These are phyloP conservation scores for Agrostemma githago DNA, from an alignment of 148 eudicot genomes.

Conservation along the genomic window DNA sequence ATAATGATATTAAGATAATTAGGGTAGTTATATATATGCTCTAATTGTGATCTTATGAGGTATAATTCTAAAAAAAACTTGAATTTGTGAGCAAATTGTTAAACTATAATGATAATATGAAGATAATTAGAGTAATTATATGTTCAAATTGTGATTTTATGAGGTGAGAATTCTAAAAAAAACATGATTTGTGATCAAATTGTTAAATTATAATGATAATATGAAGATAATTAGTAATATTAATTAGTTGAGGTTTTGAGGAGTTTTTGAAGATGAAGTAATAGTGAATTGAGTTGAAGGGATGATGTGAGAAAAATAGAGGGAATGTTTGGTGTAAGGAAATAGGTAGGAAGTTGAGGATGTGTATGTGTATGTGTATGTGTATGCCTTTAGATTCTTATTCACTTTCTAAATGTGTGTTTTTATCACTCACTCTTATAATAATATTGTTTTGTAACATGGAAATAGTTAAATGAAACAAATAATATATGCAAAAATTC, in stretches of 20 bases:
- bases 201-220: too few relatives aligned
- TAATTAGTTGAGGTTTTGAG: not conserved
- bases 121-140: too few relatives aligned
- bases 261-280: not conserved
- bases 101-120: too few relatives aligned
- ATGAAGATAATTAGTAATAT: constrained; percentile 11
- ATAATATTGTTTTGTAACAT: constrained; percentile 22
- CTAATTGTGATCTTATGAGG: too few relatives aligned
- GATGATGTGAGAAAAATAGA: not conserved
- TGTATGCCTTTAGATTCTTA: not conserved
- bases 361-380: constrained; percentile 3
- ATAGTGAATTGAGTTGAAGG: not conserved
- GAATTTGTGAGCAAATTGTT: too few relatives aligned
- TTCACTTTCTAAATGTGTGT: not conserved
- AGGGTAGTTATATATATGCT: too few relatives aligned
- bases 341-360: constrained; percentile 4
- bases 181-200: not conserved
- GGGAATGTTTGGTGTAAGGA: not conserved
- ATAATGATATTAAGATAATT: too few relatives aligned
- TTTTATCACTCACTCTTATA: constrained; percentile 9
- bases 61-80: too few relatives aligned
- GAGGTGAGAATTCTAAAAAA: too few relatives aligned
- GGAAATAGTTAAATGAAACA: constrained; percentile 31
- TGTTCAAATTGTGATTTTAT: too few relatives aligned
- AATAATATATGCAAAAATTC: constrained; percentile 14